Percentiles rank a stretch among this genome's conserved stretches.
Evolutionary conservation across 179 eudicot species (phyloP).

Genomic region (Heliamphora pulchella): DNA sequence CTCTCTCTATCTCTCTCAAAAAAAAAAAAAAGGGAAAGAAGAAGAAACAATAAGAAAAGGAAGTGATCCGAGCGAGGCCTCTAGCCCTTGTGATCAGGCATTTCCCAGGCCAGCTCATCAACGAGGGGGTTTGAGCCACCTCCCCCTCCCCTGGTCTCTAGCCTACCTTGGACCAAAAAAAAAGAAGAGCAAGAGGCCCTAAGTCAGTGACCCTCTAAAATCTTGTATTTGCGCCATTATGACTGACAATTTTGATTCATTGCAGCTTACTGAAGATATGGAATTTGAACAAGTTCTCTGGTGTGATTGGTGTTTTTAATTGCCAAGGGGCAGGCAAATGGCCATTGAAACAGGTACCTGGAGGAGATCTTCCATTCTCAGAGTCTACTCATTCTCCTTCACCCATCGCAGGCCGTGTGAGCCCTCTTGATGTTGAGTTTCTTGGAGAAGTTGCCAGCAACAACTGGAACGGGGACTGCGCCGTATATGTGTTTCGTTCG

Average conservation of each 20-base stretch:
- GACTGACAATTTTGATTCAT: neutral
- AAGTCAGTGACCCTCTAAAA: too few species aligned
- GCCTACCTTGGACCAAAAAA: too few species aligned
- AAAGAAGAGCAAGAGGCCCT: too few species aligned
- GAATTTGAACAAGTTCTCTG: slow-evolving; percentile 68
- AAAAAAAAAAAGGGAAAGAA: neutral
- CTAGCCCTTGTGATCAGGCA: too few species aligned
- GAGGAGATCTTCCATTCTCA: neutral
- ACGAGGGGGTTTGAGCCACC: too few species aligned
- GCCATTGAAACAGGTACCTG: slow-evolving; percentile 35
- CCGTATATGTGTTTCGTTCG: slow-evolving; percentile 4
- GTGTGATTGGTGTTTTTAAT: slow-evolving; percentile 64
- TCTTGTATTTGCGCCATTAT: too few species aligned
- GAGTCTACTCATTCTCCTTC: slow-evolving; percentile 15
- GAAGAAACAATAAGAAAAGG: too few species aligned
- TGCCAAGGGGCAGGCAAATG: slow-evolving; percentile 81
- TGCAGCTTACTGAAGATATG: slow-evolving; percentile 70
- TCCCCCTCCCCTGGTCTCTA: too few species aligned
- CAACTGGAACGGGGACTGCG: slow-evolving; percentile 13
- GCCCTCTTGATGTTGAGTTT: slow-evolving; percentile 12
- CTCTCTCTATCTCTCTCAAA: neutral
- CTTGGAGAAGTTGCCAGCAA: slow-evolving; percentile 2
- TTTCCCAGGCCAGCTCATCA: too few species aligned
- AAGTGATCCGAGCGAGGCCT: too few species aligned
- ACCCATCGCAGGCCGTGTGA: slow-evolving; percentile 35